Base-by-base conservation (phyloP, 2,329 filamentous ascomycete genomes). In the Fusarium illudens region DNA sequence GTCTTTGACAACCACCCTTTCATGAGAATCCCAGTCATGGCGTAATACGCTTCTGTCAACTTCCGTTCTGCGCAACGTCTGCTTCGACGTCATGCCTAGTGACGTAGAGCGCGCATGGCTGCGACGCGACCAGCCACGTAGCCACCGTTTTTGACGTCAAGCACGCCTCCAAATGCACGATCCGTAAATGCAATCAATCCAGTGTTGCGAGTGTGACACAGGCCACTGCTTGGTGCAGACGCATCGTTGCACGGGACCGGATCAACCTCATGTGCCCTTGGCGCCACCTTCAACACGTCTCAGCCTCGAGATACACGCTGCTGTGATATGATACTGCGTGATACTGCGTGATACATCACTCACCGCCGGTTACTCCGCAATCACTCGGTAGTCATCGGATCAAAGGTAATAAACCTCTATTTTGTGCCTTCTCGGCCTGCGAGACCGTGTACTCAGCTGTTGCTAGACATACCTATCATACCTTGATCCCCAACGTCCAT, bases 341-440 rank as follows among this genome's bases (percentile, higher is more conserved):
- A 27, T 22, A 25, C 46, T 25, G 25, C 30, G 66, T 64, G 36
- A 59, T 62, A 70, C 60, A 60, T 62, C 30, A 37, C 64, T 70
- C 67, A 70, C 67, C 67, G 67, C 67, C 55, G 19, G 37, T 30
- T n/a, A 13, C 22, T 36, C 30, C 30, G 19, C 34, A 55, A 29
- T 64, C 44, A 52, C 50, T 32, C n/a, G 52, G 19, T 52, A 46
- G 11, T 13, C 32, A 53, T 33, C 48, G 10, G 4, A 32, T 13
- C 13, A 52, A 61, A 50, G 20, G 27, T 66, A 42, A 48, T 57
- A 44, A 29, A 46, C 58, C 36, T 65, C 53, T 64, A 58, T 68
- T 67, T 62, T 11, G 64, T 69, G 37, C 52, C 57, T 36, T 46
- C 65, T 71, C 71, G 62, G 36, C 71, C 61, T 36, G 69, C 64